Conservation (phyloP, 805 yeast species). For the Tetrapisispora phaffii region DNA sequence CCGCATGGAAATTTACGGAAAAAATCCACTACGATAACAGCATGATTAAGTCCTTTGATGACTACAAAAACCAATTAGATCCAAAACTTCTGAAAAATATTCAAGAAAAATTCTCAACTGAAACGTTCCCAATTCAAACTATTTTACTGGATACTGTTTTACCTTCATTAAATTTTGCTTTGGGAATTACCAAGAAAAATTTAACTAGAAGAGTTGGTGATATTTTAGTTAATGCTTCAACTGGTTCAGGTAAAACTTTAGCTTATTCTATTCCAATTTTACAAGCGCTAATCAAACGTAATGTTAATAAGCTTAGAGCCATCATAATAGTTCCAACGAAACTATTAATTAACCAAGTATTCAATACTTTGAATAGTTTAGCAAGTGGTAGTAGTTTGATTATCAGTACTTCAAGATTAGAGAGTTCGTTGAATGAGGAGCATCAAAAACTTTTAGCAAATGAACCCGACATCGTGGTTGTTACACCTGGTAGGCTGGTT, state of each 20-base stretch:
- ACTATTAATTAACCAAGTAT: slow-evolving; percentile 77
- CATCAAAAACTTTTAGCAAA: slow-evolving; percentile 35
- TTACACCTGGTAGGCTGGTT: slow-evolving; percentile 78
- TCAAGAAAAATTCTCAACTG: slow-evolving; percentile 15
- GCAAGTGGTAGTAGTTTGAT: slow-evolving; percentile 55
- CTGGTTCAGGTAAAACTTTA: slow-evolving; percentile 93
- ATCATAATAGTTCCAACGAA: slow-evolving; percentile 82
- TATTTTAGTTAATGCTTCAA: slow-evolving; percentile 80
- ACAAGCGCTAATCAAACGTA: slow-evolving; percentile 50
- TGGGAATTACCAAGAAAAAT: slow-evolving; percentile 23
- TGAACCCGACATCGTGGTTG: slow-evolving; percentile 57
- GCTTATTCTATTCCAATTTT: slow-evolving; percentile 81
- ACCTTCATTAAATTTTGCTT: slow-evolving; percentile 19
- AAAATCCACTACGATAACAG: slow-evolving; percentile 23
- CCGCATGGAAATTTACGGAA: slow-evolving; percentile 25
- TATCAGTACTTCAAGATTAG: slow-evolving; percentile 45
- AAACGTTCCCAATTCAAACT: slow-evolving; percentile 29
- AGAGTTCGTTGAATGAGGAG: slow-evolving; percentile 56
- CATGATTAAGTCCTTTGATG: slow-evolving; percentile 19
- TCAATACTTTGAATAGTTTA: slow-evolving; percentile 47
- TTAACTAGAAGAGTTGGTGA: slow-evolving; percentile 59
- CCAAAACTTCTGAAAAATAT: slow-evolving; percentile 29
- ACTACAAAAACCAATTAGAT: slow-evolving; percentile 13
- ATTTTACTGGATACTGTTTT: slow-evolving; percentile 20
- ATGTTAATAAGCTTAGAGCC: slow-evolving; percentile 66